Base-by-base conservation (phyloP, 2,329 filamentous ascomycete species). In the Cercospora zeina region DNA sequence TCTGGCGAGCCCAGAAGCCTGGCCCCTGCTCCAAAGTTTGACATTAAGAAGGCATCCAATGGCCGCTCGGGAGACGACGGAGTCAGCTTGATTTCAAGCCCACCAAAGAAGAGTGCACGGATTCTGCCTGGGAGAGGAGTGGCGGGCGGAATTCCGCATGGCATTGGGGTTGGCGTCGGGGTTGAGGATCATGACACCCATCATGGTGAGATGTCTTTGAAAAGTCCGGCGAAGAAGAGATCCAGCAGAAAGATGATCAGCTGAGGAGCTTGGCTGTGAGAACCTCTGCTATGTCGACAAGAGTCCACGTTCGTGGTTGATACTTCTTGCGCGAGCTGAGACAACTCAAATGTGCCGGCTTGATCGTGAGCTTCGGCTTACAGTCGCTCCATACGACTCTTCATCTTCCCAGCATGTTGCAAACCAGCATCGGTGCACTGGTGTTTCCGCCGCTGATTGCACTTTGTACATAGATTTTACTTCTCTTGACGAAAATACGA, bases 71-170 rank as follows among this genome's bases (percentile, higher is more conserved):
- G 57, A 19, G 54, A 59, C 3, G 62, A 63, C n/a, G 36, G 27
- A 31, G 37, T 61, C 14, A 60, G 62, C 24, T 66, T 70, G 9
- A 54, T 69, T 2, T 58, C 58, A 34, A 71, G 69, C 63, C 69
- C 72, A 37, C 69, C 73, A 7, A 79, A 74, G 63, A 73, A 72
- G 60, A 60, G 61, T 75, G 74, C 58, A 6, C 59, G 61, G 70
- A 69, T 61, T 47, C 63, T 76, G 75, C 60, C 30, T 53, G 62
- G 49, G 37, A 50, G 4, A 30, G 49, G 55, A 58, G 54, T 59
- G 42, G 19, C 54, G 33, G 31, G 39, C 33, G 24, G 65, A 37
- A 39, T 59, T 55, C 50, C 54, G 54, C 42, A n/a, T n/a, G n/a
- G n/a, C n/a, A n/a, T 39, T 49, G 42, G 59, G 33, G 51, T 56